Percentiles rank a stretch among this genome's conserved stretches.
Evolutionary conservation across 1,284 basidiomycete genomes (phyloP).

Genomic region (Trichosporon sp.): DNA sequence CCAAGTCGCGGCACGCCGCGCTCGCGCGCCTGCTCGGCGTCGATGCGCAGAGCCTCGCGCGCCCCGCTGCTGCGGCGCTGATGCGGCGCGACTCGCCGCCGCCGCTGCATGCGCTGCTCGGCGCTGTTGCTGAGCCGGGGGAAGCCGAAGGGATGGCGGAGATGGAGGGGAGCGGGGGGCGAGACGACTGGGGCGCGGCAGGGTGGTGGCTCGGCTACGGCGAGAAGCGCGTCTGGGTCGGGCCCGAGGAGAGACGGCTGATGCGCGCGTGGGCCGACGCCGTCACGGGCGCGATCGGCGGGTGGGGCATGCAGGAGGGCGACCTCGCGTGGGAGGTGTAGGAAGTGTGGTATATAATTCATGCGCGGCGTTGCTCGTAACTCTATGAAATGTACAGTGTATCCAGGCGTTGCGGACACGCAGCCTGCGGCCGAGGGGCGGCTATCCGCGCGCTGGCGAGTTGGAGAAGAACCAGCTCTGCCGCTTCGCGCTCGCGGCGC

Average conservation of each 20-base stretch:
- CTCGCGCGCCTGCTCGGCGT: conserved; percentile 37
- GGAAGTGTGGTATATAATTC: neutral
- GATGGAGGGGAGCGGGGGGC: neutral
- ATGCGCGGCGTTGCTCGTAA: neutral
- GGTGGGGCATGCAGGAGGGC: conserved; percentile 34
- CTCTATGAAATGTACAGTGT: conserved; percentile 1
- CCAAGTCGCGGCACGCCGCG: conserved; percentile 20
- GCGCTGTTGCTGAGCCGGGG: neutral
- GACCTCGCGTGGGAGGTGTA: conserved; percentile 36
- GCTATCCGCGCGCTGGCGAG: neutral
- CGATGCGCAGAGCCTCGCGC: conserved; percentile 30
- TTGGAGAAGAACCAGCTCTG: conserved; percentile 31
- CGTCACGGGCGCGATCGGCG: conserved; percentile 39
- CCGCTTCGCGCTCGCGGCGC: conserved; percentile 22
- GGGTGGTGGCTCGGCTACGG: conserved; percentile 38
- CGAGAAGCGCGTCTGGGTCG: conserved; percentile 37
- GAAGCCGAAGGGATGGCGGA: neutral
- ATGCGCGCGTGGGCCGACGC: conserved; percentile 36
- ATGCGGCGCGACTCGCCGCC: conserved; percentile 35
- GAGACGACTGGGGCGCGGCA: conserved; percentile 20
- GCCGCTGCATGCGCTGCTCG: conserved; percentile 34
- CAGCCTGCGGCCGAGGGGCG: neutral
- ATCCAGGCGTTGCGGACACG: too few species aligned
- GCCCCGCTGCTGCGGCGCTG: conserved; percentile 25
- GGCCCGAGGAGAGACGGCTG: conserved; percentile 36